phyloP scores from a whole-genome alignment of 768 basidiomycete genomes.

The Boletus vermiculosoides region DNA sequence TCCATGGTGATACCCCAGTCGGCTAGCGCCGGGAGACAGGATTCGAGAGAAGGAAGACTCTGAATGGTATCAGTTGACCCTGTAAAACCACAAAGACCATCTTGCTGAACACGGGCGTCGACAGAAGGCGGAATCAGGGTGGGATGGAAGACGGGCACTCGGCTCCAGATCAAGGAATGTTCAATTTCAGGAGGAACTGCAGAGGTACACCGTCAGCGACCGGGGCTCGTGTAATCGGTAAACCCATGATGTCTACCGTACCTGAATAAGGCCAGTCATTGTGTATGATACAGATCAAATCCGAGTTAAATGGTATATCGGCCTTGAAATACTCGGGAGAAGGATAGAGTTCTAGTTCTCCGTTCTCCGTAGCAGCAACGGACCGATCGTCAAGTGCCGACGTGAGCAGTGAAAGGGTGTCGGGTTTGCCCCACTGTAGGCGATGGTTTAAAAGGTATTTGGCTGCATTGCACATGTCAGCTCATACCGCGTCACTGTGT shows the following conservation, averaged over 20 bases:
- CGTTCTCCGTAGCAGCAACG: constrained; percentile 17
- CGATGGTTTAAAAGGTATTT: constrained; percentile 69
- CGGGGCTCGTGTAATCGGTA: neutral
- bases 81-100: constrained; percentile 84
- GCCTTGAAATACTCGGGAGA: constrained; percentile 62
- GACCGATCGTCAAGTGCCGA: constrained; percentile 46
- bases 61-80: constrained; percentile 55
- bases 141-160: constrained; percentile 66
- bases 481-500: neutral
- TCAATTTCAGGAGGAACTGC: constrained; percentile 69
- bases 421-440: constrained; percentile 73
- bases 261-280: constrained; percentile 93
- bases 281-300: constrained; percentile 65
- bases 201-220: neutral
- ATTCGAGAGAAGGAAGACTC: constrained; percentile 55
- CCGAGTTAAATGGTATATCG: constrained; percentile 47
- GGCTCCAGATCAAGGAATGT: constrained; percentile 77
- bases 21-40: constrained; percentile 58
- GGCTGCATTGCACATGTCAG: constrained; percentile 38
- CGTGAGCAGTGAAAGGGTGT: constrained; percentile 58
- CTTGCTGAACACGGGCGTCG: constrained; percentile 58
- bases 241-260: constrained; percentile 27
- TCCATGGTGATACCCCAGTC: constrained; percentile 73
- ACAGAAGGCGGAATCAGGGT: constrained; percentile 52
- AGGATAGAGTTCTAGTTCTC: neutral